Percentiles rank a stretch among this genome's conserved stretches.
Conservation (phyloP, 345 rosid genomes). For the Geranium brycei region DNA sequence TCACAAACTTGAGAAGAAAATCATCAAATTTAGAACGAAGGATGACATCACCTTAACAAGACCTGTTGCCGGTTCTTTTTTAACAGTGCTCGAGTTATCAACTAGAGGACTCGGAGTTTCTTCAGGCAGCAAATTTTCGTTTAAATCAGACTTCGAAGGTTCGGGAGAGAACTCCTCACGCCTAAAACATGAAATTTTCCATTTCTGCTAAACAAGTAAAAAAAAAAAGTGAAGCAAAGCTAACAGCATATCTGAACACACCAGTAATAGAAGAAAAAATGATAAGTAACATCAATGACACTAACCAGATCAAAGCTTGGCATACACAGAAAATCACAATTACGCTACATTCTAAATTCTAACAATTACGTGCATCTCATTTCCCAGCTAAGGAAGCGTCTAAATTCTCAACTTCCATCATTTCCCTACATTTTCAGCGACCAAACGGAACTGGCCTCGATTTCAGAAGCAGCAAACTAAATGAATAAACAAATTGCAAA, state of each 20-base stretch:
- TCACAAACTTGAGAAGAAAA: not conserved
- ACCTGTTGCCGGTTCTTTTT: conserved; percentile 40
- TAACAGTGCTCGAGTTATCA: conserved; percentile 18
- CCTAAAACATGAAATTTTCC: conserved; percentile 77
- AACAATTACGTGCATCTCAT: not conserved
- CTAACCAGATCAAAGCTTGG: not conserved
- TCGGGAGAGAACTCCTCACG: conserved; percentile 42
- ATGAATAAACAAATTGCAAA: no score
- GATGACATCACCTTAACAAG: conserved; percentile 42
- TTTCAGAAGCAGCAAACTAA: no score
- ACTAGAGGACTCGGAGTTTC: conserved; percentile 42
- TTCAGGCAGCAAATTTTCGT: conserved; percentile 40
- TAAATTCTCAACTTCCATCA: no score
- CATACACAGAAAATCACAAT: not conserved
- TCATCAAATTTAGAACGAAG: not conserved
- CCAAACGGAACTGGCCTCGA: no score
- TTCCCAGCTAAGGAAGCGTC: not conserved
- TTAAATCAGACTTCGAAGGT: conserved; percentile 28
- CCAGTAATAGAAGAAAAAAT: no score
- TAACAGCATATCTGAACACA: no score
- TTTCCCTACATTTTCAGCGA: no score
- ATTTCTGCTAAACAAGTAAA: conserved; percentile 37
- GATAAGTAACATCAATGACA: no score
- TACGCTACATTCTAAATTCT: not conserved
- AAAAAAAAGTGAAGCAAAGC: not conserved